Evolutionary conservation across 345 rosid genomes (phyloP), one percentile per base, ranked within the genome.

Genomic region (Eutrema japonicum): DNA sequence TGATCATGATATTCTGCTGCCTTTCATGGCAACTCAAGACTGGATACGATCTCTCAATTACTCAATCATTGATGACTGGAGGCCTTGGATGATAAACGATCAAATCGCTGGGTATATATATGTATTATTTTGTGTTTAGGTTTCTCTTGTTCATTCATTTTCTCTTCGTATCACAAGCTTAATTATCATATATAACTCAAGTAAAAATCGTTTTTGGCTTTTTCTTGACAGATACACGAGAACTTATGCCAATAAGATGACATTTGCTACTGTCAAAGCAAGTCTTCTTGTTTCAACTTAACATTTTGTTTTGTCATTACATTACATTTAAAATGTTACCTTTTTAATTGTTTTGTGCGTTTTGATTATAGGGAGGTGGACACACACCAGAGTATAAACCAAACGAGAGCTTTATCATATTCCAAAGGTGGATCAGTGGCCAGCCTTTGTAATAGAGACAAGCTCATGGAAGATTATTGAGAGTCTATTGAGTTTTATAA

Each of bases 181-280:
- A n/a, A 18, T 18, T 18, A 18, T 18, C 22, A 18, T 18, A 18
- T 18, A 18, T 18, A 18, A 18, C 22, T 14, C n/a, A 14, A 37
- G 40, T 38, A 1, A 2, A 37, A 51, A 27, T 26, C 27, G 3
- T 27, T 14, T 0, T 42, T 53, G 18, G 1, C 1, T 14, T 50
- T 50, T 4, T 26, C 6, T 22, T 50, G 6, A 48, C 58, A 70
- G 97, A 51, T 88, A 85, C 59, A 85, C 89, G 0, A 86, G 97
- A 70, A 81, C 84, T 2, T 71, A 62, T 51, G 43, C 76, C 4
- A 71, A 71, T 62, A 62, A 71, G 7, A 71, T 71, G 76, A 83
- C 93, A 53, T 92, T 72, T 64, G 89, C 88, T n/a, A 92, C 93
- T 5, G 60, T 89, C 1, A 92, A 89, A 86, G 97, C 57, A 70